Conservation (phyloP, 2,329 filamentous ascomycete species). For the Alternaria dauci region DNA sequence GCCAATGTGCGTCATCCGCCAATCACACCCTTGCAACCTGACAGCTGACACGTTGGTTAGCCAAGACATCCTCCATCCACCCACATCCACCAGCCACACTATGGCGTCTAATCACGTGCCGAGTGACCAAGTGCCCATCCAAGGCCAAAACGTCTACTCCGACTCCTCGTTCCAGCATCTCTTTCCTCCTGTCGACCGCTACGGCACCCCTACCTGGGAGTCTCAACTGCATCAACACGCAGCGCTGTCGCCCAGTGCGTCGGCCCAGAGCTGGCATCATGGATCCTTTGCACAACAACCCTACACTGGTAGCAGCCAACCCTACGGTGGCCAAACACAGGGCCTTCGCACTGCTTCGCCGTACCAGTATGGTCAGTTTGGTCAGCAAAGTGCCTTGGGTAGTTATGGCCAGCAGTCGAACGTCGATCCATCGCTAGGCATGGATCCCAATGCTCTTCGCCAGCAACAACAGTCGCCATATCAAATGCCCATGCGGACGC, state of each 20-base stretch:
- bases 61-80: conserved; percentile 16
- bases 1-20: conserved; percentile 36
- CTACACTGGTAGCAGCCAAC: conserved; percentile 33
- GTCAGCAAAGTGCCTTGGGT: conserved; percentile 29
- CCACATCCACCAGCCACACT: conserved; percentile 10
- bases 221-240: conserved; percentile 39
- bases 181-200: conserved; percentile 43
- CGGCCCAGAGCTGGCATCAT: conserved; percentile 39
- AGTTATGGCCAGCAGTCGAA: conserved; percentile 38
- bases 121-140: conserved; percentile 42
- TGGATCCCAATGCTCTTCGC: conserved; percentile 35
- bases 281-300: conserved; percentile 37
- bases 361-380: conserved; percentile 46
- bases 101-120: conserved; percentile 52
- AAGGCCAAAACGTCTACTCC: conserved; percentile 46
- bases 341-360: conserved; percentile 40
- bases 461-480: conserved; percentile 47
- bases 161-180: conserved; percentile 42
- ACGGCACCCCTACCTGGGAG: conserved; percentile 42
- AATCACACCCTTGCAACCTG: conserved; percentile 33
- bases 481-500: conserved; percentile 33
- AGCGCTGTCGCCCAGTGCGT: conserved; percentile 27
- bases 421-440: conserved; percentile 39
- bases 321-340: conserved; percentile 35
- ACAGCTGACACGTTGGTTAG: conserved; percentile 23